Base-by-base conservation (phyloP, 2,329 filamentous ascomycete species). In the Monilinia vaccinii-corymbosi region DNA sequence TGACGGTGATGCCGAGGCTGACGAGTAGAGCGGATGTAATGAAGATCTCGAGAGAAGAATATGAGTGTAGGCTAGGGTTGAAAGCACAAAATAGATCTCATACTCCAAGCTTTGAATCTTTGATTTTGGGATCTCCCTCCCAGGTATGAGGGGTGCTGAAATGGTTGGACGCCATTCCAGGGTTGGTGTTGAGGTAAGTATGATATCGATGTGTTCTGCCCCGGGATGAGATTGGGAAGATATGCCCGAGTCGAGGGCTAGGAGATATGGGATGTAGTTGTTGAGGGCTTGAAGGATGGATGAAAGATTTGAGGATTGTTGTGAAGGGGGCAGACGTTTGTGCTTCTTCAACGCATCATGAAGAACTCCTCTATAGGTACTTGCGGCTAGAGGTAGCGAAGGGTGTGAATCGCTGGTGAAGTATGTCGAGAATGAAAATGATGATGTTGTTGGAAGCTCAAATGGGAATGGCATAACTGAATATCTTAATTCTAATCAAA, bases 81-180 rank as follows among this genome's bases (percentile, higher is more conserved):
- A 85, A 8, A 97, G 76, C 0, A 84, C 81, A 71, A 96, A 97
- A 64, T 82, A 85, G 40, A 96, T 76, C 71, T 99, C 94, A 73
- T 91, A 88, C 69, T 93, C 88, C 4, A 97, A 75, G 8, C 87
- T 88, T 40, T 81, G 80, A 9, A 94, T 78, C 65, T 84, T 87
- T 8, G 88, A 76, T n/a, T 90, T 81, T 14, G 83, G 76, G 16
- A 79, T 76, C 67, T 90, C 85, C 28, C 83, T 84, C 1, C 83
- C 81, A 2, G 85, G 83, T 16, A 89, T 77, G 5, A 81, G 72
- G n/a, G 79, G 78, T 7, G 84, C 81, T 4, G 85, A 83, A 21
- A 97, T 77, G 0, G 88, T 93, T 6, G 90, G 84, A 42, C 92
- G 85, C 94, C 94, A 99, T 82, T 89, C 82, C 44, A 96, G 81